phyloP scores from a whole-genome alignment of 768 basidiomycete species.

The Boletus edulis region DNA sequence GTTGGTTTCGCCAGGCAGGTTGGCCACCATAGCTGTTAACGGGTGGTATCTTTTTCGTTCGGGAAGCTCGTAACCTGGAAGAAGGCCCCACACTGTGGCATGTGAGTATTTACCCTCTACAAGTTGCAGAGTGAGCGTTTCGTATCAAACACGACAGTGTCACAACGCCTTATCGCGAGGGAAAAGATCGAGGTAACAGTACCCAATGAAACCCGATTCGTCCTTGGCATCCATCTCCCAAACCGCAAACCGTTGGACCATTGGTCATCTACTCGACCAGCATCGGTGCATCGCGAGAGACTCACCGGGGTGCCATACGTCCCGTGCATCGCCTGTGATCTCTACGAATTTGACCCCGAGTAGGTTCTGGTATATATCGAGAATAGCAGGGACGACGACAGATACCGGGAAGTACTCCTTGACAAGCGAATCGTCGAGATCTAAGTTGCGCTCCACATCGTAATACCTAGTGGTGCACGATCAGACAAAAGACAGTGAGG shows the following conservation, averaged over 20 bases:
- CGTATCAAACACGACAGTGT: not conserved
- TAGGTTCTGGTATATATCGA: constrained; percentile 80
- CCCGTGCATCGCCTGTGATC: constrained; percentile 50
- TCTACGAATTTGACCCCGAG: constrained; percentile 69
- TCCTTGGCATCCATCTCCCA: constrained; percentile 79
- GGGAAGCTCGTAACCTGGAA: constrained; percentile 58
- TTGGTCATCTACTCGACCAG: not conserved
- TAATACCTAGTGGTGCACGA: constrained; percentile 24
- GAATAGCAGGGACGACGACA: constrained; percentile 77
- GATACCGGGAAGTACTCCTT: constrained; percentile 91
- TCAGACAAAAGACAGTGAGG: not conserved
- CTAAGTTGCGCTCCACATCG: constrained; percentile 47
- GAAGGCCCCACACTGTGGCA: constrained; percentile 80
- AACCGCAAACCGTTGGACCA: constrained; percentile 76
- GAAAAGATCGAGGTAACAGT: constrained; percentile 87
- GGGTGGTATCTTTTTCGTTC: constrained; percentile 69
- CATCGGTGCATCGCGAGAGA: constrained; percentile 3
- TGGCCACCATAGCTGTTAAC: constrained; percentile 84
- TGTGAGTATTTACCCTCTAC: constrained; percentile 79
- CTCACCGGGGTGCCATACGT: constrained; percentile 80
- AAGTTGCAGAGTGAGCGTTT: constrained; percentile 1
- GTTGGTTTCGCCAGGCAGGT: constrained; percentile 83
- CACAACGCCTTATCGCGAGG: constrained; percentile 56
- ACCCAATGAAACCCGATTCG: constrained; percentile 74
- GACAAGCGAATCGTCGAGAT: constrained; percentile 72